Conservation (phyloP, 1,139 yeast species). For the Scheffersomyces parashehatae region DNA sequence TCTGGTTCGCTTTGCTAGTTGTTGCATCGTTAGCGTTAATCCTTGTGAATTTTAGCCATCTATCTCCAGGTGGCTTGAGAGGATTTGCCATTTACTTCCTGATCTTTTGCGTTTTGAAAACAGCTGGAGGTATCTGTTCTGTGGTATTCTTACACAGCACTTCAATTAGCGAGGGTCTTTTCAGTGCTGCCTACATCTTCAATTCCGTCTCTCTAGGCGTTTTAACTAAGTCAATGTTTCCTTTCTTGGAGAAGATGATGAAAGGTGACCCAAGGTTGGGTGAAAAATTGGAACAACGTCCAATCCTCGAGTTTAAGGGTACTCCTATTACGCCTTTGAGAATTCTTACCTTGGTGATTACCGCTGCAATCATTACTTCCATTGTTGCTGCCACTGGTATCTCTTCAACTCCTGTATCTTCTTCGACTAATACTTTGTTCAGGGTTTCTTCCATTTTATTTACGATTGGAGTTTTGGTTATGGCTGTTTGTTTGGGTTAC, state of each 20-base stretch:
- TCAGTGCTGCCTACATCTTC: slow-evolving; percentile 19
- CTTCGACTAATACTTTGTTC: slow-evolving; percentile 2
- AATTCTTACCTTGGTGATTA: slow-evolving; percentile 13
- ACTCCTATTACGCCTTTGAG: slow-evolving; percentile 10
- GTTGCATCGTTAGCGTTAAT: slow-evolving; percentile 1
- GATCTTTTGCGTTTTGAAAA: slow-evolving; percentile 14
- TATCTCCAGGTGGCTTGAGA: neutral
- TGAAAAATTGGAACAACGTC: slow-evolving; percentile 1
- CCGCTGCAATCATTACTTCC: slow-evolving; percentile 15
- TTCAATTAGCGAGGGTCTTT: slow-evolving; percentile 8
- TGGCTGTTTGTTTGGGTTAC: slow-evolving; percentile 1
- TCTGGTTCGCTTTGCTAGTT: slow-evolving; percentile 12
- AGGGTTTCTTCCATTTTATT: slow-evolving; percentile 15
- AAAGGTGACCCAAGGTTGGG: slow-evolving; percentile 3
- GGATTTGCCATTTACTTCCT: slow-evolving; percentile 9
- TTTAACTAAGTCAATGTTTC: slow-evolving; percentile 14
- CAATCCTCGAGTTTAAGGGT: neutral
- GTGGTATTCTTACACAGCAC: slow-evolving; percentile 9
- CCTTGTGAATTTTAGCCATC: neutral
- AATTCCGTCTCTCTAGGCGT: slow-evolving; percentile 20
- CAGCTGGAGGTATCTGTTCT: slow-evolving; percentile 19
- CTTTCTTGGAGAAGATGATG: slow-evolving; percentile 11
- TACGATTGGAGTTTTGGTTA: neutral
- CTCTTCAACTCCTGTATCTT: neutral
- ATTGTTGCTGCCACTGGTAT: slow-evolving; percentile 13